These are phyloP conservation scores for Obelidium mucronatum DNA, from an alignment of 192 early-diverging fungal species.

Conservation along the genomic window DNA sequence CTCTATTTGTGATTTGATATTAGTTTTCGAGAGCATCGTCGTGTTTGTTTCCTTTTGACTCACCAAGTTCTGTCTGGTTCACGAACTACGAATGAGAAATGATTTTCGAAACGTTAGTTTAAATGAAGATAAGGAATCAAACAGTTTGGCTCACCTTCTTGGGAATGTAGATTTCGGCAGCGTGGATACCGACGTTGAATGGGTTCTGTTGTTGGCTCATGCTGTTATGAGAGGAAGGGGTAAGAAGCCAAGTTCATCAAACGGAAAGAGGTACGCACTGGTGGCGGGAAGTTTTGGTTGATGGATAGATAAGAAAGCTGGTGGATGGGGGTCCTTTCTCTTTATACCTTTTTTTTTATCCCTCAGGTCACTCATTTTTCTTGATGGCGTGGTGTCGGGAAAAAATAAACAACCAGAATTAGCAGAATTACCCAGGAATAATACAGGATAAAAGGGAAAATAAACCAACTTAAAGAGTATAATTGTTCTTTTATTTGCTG, in stretches of 20 bases:
- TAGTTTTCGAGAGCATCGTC: neutral
- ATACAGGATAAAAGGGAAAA: too few species aligned
- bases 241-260: too few species aligned
- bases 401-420: too few species aligned
- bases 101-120: neutral
- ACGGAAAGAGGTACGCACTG: neutral
- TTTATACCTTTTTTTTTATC: neutral
- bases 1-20: constrained; percentile 65
- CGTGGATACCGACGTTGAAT: constrained; percentile 58
- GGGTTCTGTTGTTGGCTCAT: constrained; percentile 21
- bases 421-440: too few species aligned
- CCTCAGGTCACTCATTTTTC: neutral
- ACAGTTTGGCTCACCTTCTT: constrained; percentile 52
- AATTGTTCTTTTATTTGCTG: too few species aligned
- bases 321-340: neutral
- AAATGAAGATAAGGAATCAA: neutral
- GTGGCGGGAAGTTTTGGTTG: neutral
- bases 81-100: constrained; percentile 45
- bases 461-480: too few species aligned
- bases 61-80: constrained; percentile 55
- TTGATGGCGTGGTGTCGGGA: neutral
- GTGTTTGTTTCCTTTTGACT: too few species aligned
- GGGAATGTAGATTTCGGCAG: constrained; percentile 59
- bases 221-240: neutral
- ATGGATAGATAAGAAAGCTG: too few species aligned